These are phyloP conservation scores for Ceratocystis lukuohia DNA, from an alignment of 2,329 filamentous ascomycete genomes.

Conservation along the genomic window DNA sequence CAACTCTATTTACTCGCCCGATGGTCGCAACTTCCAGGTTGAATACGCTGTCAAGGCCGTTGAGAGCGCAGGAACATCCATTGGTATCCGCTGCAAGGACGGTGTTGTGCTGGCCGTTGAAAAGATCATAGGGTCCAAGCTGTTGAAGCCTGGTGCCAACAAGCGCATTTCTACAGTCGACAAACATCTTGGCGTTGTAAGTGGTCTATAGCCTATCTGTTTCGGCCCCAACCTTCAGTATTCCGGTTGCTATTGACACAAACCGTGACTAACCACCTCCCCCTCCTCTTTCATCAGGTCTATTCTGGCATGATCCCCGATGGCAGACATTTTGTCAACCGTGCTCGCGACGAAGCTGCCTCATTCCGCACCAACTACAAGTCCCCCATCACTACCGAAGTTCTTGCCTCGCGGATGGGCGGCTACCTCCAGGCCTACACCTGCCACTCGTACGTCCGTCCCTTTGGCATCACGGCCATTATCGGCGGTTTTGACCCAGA, in stretches of 20 bases:
- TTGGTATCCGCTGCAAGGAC: slow-evolving; percentile 95
- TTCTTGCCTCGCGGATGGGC: slow-evolving; percentile 85
- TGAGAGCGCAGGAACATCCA: slow-evolving; percentile 89
- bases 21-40: slow-evolving; percentile 97
- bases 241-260: not conserved
- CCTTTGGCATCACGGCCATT: slow-evolving; percentile 93
- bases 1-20: slow-evolving; percentile 98
- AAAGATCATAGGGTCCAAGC: slow-evolving; percentile 91
- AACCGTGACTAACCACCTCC: not conserved
- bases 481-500: slow-evolving; percentile 88
- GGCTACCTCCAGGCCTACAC: slow-evolving; percentile 96
- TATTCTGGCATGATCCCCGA: slow-evolving; percentile 91
- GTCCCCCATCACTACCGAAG: slow-evolving; percentile 74
- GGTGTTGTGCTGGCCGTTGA: slow-evolving; percentile 92
- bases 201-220: slow-evolving; percentile 26
- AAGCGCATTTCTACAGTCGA: slow-evolving; percentile 94
- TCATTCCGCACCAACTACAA: slow-evolving; percentile 92
- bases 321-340: slow-evolving; percentile 84
- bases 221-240: too few relatives aligned
- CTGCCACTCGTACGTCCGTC: slow-evolving; percentile 89
- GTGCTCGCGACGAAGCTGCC: slow-evolving; percentile 84
- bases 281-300: slow-evolving; percentile 41
- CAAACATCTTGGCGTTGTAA: slow-evolving; percentile 81
- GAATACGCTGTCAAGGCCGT: slow-evolving; percentile 99
- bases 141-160: slow-evolving; percentile 88